These are phyloP conservation scores for Begonia loranthoides DNA, from an alignment of 306 rosid genomes.

Conservation along the genomic window DNA sequence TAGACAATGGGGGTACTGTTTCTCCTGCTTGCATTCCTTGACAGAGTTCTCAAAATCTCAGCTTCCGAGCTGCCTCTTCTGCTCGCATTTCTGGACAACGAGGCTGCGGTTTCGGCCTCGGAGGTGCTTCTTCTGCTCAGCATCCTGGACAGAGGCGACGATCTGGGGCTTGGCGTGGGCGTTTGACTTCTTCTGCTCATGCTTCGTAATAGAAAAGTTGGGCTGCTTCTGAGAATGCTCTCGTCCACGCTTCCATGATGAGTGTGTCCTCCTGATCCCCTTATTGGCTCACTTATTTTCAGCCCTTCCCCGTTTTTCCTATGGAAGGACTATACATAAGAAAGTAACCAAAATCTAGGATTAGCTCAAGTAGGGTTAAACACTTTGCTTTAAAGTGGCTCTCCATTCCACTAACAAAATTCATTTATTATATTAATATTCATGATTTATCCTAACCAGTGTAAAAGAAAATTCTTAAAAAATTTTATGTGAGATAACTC, in stretches of 20 bases:
- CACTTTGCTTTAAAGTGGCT: no score
- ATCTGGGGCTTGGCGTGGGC: conserved; percentile 32
- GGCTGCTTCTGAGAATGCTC: conserved; percentile 22
- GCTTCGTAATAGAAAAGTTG: conserved; percentile 16
- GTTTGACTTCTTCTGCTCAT: conserved; percentile 46
- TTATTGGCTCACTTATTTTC: conserved; percentile 15
- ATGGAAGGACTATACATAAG: conserved; percentile 2
- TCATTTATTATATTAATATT: no score
- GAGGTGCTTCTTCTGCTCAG: conserved; percentile 20
- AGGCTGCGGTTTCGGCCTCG: conserved; percentile 9
- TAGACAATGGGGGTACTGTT: conserved; percentile 48
- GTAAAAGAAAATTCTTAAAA: background rate
- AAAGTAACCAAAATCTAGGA: background rate
- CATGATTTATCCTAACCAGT: background rate
- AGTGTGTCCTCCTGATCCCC: conserved; percentile 8
- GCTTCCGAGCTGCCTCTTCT: conserved; percentile 8
- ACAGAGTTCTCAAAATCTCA: conserved; percentile 17
- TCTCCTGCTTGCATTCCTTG: conserved; percentile 29
- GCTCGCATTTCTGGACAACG: conserved; percentile 1
- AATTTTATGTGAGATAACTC: background rate
- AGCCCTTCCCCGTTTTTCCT: conserved; percentile 7
- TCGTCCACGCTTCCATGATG: conserved; percentile 34
- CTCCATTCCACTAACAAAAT: no score
- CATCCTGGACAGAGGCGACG: conserved; percentile 21
- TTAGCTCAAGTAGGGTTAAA: background rate